Evolutionary conservation across 2,329 filamentous ascomycete genomes (phyloP), one percentile per base, ranked within the genome.

Genomic region (Coniosporium tulheliwenetii): DNA sequence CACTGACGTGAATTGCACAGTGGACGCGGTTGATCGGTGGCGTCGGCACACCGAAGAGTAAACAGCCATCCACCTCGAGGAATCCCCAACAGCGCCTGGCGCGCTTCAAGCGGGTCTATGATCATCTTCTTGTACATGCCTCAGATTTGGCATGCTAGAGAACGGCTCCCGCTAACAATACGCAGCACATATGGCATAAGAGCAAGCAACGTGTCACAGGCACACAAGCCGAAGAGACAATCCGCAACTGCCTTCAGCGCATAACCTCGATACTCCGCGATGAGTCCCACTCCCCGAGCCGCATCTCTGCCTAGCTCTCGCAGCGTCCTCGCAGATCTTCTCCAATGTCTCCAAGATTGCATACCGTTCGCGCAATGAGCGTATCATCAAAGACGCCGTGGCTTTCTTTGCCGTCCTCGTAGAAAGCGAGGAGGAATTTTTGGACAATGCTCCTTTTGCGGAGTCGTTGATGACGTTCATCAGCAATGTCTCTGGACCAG

Each of bases 381-480:
- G 77, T 54, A 80, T 95, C 53, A 81, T 96, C 50, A 79, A 81
- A 48, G 83, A 89, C 54, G 82, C 84, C 19, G 81, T 94, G 32
- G 69, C 80, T 34, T 79, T 95, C 55, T 95, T 95, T 60, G 85
- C 85, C 43, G 86, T 85, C 12, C 71, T 98, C 47, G 84, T 96
- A 52, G 91, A 98, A 62, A 91, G 86, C 58, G 91, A 96, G 60
- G 87, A 95, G 62, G 91, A 95, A 56, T 93, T 96, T 53, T 76
- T 95, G 38, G 84, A 93, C 54, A 93, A 83, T 53, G 75, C 80
- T 30, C 71, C 76, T 41, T 98, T 98, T 57, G 85, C 91, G 2
- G 75, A 79, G 43, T 89, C 85, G 52, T 62, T 98, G 54, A 91
- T 93, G 54, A 85, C 85, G 50, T 74, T 98, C 44, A 71, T 95